phyloP scores from a whole-genome alignment of 768 basidiomycete genomes.

The Boletus rubropictus region DNA sequence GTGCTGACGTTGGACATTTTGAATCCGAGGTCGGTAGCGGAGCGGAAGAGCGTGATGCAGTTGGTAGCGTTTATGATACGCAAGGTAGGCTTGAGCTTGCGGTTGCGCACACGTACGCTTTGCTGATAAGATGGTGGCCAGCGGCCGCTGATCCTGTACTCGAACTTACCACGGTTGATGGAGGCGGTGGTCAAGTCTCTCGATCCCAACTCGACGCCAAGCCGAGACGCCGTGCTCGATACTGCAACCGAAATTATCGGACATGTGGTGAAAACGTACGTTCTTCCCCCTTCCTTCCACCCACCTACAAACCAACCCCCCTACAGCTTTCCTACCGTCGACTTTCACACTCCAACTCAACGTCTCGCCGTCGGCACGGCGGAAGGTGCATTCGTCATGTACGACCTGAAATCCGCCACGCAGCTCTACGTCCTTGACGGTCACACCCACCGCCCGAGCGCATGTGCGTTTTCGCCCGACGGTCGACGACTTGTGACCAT shows the following conservation, averaged over 20 bases:
- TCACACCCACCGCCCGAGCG: slow-evolving; percentile 74
- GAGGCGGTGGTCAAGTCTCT: slow-evolving; percentile 96
- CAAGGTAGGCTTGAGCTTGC: slow-evolving; percentile 46
- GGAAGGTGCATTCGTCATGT: slow-evolving; percentile 93
- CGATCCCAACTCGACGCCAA: slow-evolving; percentile 77
- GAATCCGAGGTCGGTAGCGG: slow-evolving; percentile 64
- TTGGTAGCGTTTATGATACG: slow-evolving; percentile 89
- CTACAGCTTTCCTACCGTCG: slow-evolving; percentile 82
- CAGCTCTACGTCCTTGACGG: slow-evolving; percentile 93
- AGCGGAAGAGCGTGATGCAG: slow-evolving; percentile 86
- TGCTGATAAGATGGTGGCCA: slow-evolving; percentile 24
- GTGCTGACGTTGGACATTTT: slow-evolving; percentile 88
- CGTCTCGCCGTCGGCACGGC: slow-evolving; percentile 88
- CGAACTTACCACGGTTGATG: slow-evolving; percentile 77
- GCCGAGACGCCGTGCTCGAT: slow-evolving; percentile 80
- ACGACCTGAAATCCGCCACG: slow-evolving; percentile 93
- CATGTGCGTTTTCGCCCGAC: slow-evolving; percentile 90
- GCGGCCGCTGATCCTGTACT: slow-evolving; percentile 81
- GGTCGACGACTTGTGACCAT: slow-evolving; percentile 84
- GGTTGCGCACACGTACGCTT: too few species aligned
- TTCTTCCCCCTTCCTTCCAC: background rate
- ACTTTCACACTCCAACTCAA: slow-evolving; percentile 84
- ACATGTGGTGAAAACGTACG: slow-evolving; percentile 89
- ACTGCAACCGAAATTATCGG: slow-evolving; percentile 92
- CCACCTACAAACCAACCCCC: background rate